Conservation (phyloP, 768 basidiomycete genomes). For the Candolleomyces aberdarensis region DNA sequence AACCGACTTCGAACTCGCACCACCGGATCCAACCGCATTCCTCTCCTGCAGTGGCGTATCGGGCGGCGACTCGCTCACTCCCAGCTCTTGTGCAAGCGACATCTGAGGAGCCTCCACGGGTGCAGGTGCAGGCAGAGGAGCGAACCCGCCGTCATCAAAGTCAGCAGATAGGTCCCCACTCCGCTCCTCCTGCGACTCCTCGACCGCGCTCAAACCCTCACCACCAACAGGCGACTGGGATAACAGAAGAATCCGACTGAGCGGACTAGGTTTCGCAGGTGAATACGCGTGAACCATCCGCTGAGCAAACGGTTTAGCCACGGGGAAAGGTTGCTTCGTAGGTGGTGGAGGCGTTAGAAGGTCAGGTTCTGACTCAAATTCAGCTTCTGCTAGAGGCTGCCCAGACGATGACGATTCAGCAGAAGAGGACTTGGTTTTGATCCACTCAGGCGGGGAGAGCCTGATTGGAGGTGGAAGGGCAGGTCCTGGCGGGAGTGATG, state of each 20-base stretch:
- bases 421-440: no score
- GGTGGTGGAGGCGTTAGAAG: slow-evolving; percentile 29
- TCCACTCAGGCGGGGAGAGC: slow-evolving; percentile 13
- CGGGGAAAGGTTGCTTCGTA: slow-evolving; percentile 53
- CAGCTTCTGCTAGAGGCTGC: no score
- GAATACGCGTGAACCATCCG: slow-evolving; percentile 82
- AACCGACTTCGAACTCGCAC: background rate
- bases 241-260: slow-evolving; percentile 76
- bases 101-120: slow-evolving; percentile 20
- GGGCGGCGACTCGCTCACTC: slow-evolving; percentile 37
- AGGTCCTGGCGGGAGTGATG: slow-evolving; percentile 55
- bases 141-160: slow-evolving; percentile 27
- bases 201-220: no score
- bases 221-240: slow-evolving; percentile 35
- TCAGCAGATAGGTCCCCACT: slow-evolving; percentile 16
- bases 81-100: slow-evolving; percentile 45
- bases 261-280: slow-evolving; percentile 74
- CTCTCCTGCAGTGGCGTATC: slow-evolving; percentile 57
- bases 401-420: no score
- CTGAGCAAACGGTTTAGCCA: slow-evolving; percentile 66
- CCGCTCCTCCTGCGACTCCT: no score
- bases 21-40: slow-evolving; percentile 21
- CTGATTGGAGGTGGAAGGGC: slow-evolving; percentile 27
- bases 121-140: background rate
- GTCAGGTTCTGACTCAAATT: no score